Evolutionary conservation across 176 grass and related monocot genomes (phyloP).

Genomic region (Oryza brachyantha): DNA sequence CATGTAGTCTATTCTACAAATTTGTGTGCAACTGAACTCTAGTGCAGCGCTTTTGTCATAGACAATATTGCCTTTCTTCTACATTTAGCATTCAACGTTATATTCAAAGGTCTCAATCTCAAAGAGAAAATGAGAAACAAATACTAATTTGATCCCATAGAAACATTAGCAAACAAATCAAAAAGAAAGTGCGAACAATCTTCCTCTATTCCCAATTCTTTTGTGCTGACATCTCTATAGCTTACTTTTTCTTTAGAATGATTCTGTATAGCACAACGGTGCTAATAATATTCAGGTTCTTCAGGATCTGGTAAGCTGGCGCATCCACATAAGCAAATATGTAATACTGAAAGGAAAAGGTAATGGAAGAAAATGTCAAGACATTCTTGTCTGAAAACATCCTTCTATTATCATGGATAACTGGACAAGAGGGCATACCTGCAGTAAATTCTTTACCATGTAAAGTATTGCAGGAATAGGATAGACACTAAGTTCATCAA

Average conservation of each 20-base stretch:
- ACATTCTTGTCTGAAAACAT: conserved; percentile 3
- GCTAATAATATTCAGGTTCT: conserved; percentile 76
- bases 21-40: no score
- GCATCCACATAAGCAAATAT: conserved; percentile 72
- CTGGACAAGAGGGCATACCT: conserved; percentile 23
- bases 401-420: neutral
- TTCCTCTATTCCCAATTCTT: no score
- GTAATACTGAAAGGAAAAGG: conserved; percentile 51
- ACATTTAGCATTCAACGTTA: no score
- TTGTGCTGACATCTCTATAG: no score
- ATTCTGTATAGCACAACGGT: conserved; percentile 57
- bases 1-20: no score
- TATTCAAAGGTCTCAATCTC: no score
- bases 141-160: no score
- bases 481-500: conserved; percentile 60
- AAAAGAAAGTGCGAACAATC: no score
- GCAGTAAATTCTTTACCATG: conserved; percentile 61
- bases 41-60: no score
- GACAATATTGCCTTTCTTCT: no score
- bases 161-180: no score
- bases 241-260: conserved; percentile 67
- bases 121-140: no score
- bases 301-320: conserved; percentile 71
- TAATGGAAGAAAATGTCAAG: conserved; percentile 5
- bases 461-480: conserved; percentile 62